These are phyloP conservation scores for Xylaria arbuscula DNA, from an alignment of 2,329 filamentous ascomycete species.

Conservation along the genomic window DNA sequence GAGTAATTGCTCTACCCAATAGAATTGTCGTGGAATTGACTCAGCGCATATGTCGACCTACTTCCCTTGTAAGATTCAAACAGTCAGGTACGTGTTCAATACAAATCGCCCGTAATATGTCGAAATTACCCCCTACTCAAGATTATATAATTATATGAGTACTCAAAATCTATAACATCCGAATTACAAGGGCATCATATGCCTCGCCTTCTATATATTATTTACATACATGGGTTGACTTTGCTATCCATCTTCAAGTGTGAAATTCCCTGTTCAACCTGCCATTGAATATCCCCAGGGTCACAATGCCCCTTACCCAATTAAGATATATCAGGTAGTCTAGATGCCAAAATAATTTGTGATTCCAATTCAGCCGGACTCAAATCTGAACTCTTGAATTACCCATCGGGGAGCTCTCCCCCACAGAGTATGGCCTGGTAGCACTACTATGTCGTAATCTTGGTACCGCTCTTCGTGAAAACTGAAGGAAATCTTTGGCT, in stretches of 20 bases:
- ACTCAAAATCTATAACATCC: neutral
- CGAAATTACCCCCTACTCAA: neutral
- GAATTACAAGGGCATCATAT: neutral
- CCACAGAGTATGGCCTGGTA: neutral
- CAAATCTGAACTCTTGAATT: neutral
- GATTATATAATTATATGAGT: neutral
- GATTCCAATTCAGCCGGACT: neutral
- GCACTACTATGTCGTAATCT: neutral
- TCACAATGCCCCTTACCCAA: neutral
- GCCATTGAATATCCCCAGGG: neutral
- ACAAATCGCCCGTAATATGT: neutral
- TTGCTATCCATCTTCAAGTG: neutral
- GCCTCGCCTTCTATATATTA: neutral
- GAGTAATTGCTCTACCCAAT: neutral
- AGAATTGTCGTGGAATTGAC: neutral
- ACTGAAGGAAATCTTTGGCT: neutral
- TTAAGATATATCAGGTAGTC: neutral
- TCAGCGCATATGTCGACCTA: neutral
- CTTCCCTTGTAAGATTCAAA: neutral
- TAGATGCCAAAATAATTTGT: neutral
- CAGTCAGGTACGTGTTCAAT: neutral
- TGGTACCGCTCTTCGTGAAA: neutral
- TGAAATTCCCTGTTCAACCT: neutral
- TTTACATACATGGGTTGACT: neutral
- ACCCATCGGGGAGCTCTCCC: neutral